These are phyloP conservation scores for Triticum monococcum DNA, from an alignment of 176 grass and related monocot genomes.

Conservation along the genomic window DNA sequence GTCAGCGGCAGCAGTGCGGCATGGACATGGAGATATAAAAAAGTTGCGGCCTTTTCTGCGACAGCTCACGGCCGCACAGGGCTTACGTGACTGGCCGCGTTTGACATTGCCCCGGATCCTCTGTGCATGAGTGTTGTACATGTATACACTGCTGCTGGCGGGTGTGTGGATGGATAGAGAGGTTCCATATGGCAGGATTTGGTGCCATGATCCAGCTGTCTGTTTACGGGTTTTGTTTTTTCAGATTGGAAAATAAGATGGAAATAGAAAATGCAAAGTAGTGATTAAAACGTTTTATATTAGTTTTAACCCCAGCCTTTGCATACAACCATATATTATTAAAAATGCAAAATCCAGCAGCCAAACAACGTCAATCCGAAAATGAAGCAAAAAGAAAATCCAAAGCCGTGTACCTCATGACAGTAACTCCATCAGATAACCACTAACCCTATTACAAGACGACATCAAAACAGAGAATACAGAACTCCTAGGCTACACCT, in stretches of 20 bases:
- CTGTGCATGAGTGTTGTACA: not conserved
- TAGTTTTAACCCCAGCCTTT: too few relatives aligned
- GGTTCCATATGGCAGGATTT: not conserved
- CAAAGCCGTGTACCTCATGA: too few relatives aligned
- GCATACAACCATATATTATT: not conserved
- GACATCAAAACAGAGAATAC: too few relatives aligned
- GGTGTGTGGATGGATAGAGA: not conserved
- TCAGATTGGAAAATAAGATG: not conserved
- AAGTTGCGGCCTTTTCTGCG: slow-evolving; percentile 28
- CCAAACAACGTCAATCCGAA: too few relatives aligned
- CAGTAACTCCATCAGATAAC: too few relatives aligned
- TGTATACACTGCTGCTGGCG: not conserved
- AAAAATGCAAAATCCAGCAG: not conserved
- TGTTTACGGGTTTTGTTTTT: not conserved
- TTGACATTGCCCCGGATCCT: slow-evolving; percentile 44
- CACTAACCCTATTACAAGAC: too few relatives aligned
- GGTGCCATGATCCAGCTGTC: not conserved
- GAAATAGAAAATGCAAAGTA: not conserved
- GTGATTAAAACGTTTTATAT: too few relatives aligned
- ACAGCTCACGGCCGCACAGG: slow-evolving; percentile 43
- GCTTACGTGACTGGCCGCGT: slow-evolving; percentile 31
- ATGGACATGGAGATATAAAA: slow-evolving; percentile 18
- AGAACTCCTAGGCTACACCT: too few relatives aligned
- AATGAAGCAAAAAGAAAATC: too few relatives aligned
- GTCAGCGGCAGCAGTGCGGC: slow-evolving; percentile 28